These are phyloP conservation scores for Ceratobasidium sp. DNA, from an alignment of 1,284 basidiomycete species.

Conservation along the genomic window DNA sequence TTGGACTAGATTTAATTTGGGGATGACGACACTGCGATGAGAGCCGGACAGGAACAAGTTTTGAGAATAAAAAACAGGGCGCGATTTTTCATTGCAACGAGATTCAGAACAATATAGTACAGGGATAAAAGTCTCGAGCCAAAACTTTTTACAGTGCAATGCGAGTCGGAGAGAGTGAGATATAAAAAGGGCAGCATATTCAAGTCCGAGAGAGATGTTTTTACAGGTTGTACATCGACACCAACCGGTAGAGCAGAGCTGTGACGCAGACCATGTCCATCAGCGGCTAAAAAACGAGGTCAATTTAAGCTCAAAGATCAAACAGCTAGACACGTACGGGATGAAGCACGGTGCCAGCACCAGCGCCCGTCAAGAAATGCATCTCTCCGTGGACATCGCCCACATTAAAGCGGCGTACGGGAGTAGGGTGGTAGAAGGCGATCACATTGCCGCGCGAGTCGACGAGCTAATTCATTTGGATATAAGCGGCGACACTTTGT, in stretches of 20 bases:
- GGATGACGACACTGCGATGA: constrained; percentile 33
- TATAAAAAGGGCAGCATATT: constrained; percentile 21
- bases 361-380: constrained; percentile 76
- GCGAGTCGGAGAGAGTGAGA: constrained; percentile 16
- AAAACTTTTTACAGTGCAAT: constrained; percentile 38
- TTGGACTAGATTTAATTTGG: constrained; percentile 21
- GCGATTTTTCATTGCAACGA: constrained; percentile 20
- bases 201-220: not conserved
- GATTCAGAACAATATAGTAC: constrained; percentile 33
- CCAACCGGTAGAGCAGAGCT: constrained; percentile 73
- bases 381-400: constrained; percentile 84
- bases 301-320: constrained; percentile 8
- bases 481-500: constrained; percentile 38
- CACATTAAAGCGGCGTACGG: constrained; percentile 76
- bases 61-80: constrained; percentile 11
- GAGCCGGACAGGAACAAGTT: not conserved
- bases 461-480: constrained; percentile 60
- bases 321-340: constrained; percentile 40
- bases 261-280: constrained; percentile 86
- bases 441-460: constrained; percentile 71
- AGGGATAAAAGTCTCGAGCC: constrained; percentile 29
- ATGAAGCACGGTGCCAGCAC: constrained; percentile 79
- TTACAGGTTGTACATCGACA: constrained; percentile 39
- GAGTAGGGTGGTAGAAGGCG: constrained; percentile 77
- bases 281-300: constrained; percentile 58